Evolutionary conservation across 139 green algal genomes (phyloP).

Genomic region (Klebsormidium nitens): DNA sequence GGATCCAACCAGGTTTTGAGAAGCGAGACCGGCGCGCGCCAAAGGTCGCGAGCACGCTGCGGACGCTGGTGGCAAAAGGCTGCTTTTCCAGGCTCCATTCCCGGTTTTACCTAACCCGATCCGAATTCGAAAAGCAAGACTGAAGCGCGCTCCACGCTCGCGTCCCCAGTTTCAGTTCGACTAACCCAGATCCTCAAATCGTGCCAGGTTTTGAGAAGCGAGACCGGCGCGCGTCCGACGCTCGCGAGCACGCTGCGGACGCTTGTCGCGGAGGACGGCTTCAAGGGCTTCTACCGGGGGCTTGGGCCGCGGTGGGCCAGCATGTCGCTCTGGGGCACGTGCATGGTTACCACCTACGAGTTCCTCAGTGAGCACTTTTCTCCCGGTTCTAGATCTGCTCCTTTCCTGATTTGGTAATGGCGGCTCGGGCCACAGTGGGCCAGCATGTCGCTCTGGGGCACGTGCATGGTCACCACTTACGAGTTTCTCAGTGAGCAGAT

Average conservation of each 20-base stretch:
- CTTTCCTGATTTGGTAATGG: conserved; percentile 54
- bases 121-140: too few relatives aligned
- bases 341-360: conserved; percentile 60
- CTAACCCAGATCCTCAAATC: too few relatives aligned
- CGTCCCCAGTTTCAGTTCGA: too few relatives aligned
- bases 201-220: conserved; percentile 16
- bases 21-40: too few relatives aligned
- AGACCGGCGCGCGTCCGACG: not conserved
- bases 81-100: too few relatives aligned
- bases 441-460: conserved; percentile 77
- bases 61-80: too few relatives aligned
- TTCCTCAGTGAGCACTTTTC: conserved; percentile 43
- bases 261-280: conserved; percentile 60
- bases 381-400: too few relatives aligned
- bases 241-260: conserved; percentile 36
- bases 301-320: conserved; percentile 66
- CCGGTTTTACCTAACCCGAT: too few relatives aligned
- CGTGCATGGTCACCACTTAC: conserved; percentile 61
- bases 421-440: conserved; percentile 63
- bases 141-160: too few relatives aligned
- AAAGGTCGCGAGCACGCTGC: too few relatives aligned
- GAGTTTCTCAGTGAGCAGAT: conserved; percentile 46
- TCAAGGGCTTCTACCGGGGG: conserved; percentile 55
- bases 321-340: conserved; percentile 77
- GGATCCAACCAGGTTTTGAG: conserved; percentile 18